Evolutionary conservation across 2,329 filamentous ascomycete species (phyloP), one percentile per base, ranked within the genome.

Genomic region (Furcasterigmium furcatum): DNA sequence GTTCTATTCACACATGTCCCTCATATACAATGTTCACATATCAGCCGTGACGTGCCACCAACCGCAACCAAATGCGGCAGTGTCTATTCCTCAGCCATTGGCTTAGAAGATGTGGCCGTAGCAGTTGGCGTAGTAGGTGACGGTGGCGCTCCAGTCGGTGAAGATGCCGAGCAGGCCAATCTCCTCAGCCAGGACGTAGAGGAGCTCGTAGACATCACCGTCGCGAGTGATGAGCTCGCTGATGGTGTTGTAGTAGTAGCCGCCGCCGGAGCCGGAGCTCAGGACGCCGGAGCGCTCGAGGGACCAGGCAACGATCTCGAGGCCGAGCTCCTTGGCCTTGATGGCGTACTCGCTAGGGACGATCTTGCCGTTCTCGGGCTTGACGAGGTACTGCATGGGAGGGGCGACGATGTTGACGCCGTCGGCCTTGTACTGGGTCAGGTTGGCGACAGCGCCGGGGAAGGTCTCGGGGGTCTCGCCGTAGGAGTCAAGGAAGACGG

Each of bases 61-160:
- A 12, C 24, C 7, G 24, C 7, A 7, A 7, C 24, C 7, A 7
- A 7, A 27, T 27, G 24, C 24, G 12, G 7, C 24, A 27, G 24
- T 12, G 7, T 27, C 24, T 7, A 8, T 19, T 18, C 16, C n/a
- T 18, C 29, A 3, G 6, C 10, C 29, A n/a, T n/a, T n/a, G 24
- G 32, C 34, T 44, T 48, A 58, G 9, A 57, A 58, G 10, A 65
- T 36, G 34, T 36, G 47, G 13, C 63, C 76, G 52, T 87, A 81
- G 65, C 85, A 88, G 56, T 86, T 88, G 52, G 84, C 85, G 62
- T 86, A 88, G 53, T 84, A 88, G 0, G 82, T 85, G 8, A 80
- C 76, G 0, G 84, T 85, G 10, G 80, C 79, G 14, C 78, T 77
- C 85, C 85, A 88, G 60, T 88, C 85, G 4, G 77, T 76, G 55